Evolutionary conservation across 2,329 filamentous ascomycete genomes (phyloP).

Genomic region (Fusarium foetens): DNA sequence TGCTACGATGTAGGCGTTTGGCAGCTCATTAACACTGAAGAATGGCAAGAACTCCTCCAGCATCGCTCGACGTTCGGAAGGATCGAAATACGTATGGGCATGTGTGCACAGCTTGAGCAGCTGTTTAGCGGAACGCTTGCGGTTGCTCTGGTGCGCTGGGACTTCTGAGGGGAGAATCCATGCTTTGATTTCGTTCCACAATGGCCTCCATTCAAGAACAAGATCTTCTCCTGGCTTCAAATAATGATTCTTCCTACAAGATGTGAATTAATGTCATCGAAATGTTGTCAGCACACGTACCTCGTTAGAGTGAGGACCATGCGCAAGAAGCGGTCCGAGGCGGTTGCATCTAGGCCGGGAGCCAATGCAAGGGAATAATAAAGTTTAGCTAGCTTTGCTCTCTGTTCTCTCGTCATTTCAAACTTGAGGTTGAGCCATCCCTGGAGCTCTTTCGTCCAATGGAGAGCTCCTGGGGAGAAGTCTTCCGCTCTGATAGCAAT

Average conservation of each 20-base stretch:
- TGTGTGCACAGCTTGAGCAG: conserved; percentile 91
- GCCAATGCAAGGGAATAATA: conserved; percentile 95
- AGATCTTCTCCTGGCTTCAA: conserved; percentile 90
- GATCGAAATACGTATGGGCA: conserved; percentile 92
- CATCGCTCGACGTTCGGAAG: conserved; percentile 83
- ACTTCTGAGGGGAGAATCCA: conserved; percentile 89
- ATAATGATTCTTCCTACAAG: conserved; percentile 87
- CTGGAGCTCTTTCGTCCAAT: conserved; percentile 96
- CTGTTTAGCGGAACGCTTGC: conserved; percentile 68
- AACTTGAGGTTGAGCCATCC: conserved; percentile 98
- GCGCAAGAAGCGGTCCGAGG: conserved; percentile 90
- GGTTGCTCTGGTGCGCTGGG: conserved; percentile 68
- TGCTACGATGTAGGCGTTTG: conserved; percentile 92
- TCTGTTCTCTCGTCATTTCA: conserved; percentile 86
- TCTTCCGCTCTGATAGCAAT: conserved; percentile 92
- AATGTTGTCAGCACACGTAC: conserved; percentile 60
- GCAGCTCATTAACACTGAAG: conserved; percentile 92
- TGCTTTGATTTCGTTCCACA: conserved; percentile 92
- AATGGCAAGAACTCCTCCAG: conserved; percentile 83
- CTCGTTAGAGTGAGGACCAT: conserved; percentile 98
- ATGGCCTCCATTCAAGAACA: conserved; percentile 89
- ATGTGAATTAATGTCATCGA: conserved; percentile 18
- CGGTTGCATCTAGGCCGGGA: conserved; percentile 83
- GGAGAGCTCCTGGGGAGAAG: conserved; percentile 90
- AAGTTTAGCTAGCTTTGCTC: conserved; percentile 85